Evolutionary conservation across 2,329 filamentous ascomycete species (phyloP), one percentile per base, ranked within the genome.

Genomic region (Verticillium albo-atrum): DNA sequence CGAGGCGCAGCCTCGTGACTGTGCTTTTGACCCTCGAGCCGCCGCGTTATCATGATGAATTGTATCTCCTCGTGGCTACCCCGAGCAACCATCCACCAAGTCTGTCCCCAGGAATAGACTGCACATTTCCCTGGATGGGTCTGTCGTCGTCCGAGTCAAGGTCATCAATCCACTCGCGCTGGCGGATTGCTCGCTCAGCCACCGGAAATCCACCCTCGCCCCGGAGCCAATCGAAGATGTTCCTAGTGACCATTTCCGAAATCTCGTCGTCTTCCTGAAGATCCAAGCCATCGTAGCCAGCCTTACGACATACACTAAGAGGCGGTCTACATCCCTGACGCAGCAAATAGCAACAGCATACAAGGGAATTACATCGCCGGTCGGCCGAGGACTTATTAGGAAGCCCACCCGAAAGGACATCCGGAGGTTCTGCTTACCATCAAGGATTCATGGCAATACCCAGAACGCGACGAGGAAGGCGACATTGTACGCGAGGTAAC

Each of bases 391-490:
- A 79, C 71, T n/a, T 80, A 71, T 56, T 81, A 71, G 76, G 76
- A 75, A 69, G 77, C 72, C 15, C 66, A 79, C 70, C 68, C 59
- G 47, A 66, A 78, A 55, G 68, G 61, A 51, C 64, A 76, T 47
- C 60, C 63, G n/a, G 15, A 66, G 27, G 67, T 55, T 25, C 68
- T 65, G 4, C 68, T 81, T 62, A 71, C 80, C n/a, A 70, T 81
- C 58, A 82, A 81, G 62, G 74, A 79, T 61, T 78, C 71, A 5
- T 80, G 72, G 75, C 73, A 80, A 57, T 75, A 73, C 58, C 61
- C 63, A 5, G 72, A 79, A 57, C 72, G 72, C 9, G 68, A 72
- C 1, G 73, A 79, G 54, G 75, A 80, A 64, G 75, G 76, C 42
- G 62, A 73, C 17, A 59, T 80, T 32, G 61, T 81, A 6, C 55